Conservation (phyloP, 2,329 filamentous ascomycete species). For the Orbilia oligospora region DNA sequence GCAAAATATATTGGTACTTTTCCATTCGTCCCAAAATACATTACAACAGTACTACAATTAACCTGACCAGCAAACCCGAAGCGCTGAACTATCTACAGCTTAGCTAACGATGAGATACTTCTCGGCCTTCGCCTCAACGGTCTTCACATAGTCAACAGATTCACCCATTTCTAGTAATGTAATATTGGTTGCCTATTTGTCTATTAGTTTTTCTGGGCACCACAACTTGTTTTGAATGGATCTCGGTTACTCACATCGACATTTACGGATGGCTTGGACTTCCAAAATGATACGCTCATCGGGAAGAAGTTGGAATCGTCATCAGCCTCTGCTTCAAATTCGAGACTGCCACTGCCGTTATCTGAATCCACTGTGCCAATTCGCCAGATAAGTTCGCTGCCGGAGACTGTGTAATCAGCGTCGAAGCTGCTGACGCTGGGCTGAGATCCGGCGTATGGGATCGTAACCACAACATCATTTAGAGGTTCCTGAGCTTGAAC, state of each 20-base stretch:
- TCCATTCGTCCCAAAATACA: constrained; percentile 56
- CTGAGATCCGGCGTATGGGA: constrained; percentile 88
- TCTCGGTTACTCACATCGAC: constrained; percentile 82
- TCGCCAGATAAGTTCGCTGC: constrained; percentile 93
- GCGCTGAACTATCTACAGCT: constrained; percentile 61
- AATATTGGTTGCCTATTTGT: constrained; percentile 75
- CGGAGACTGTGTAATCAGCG: constrained; percentile 91
- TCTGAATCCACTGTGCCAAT: constrained; percentile 87
- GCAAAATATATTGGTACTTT: constrained; percentile 44
- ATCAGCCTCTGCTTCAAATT: constrained; percentile 90
- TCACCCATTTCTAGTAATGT: constrained; percentile 81
- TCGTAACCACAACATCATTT: constrained; percentile 86
- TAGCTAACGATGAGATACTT: constrained; percentile 80
- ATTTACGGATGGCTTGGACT: constrained; percentile 87
- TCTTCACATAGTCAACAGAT: constrained; percentile 85
- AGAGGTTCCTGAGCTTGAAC: constrained; percentile 81
- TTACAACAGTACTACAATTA: constrained; percentile 40
- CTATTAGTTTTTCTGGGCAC: constrained; percentile 16
- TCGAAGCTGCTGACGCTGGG: constrained; percentile 93
- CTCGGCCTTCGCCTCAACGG: constrained; percentile 82
- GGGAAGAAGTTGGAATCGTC: constrained; percentile 98
- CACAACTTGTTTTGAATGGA: background rate
- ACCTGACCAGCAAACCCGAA: constrained; percentile 24
- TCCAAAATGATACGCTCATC: constrained; percentile 91
- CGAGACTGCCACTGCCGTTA: constrained; percentile 88